Base-by-base conservation (phyloP, 768 basidiomycete species). In the Russula sp. region DNA sequence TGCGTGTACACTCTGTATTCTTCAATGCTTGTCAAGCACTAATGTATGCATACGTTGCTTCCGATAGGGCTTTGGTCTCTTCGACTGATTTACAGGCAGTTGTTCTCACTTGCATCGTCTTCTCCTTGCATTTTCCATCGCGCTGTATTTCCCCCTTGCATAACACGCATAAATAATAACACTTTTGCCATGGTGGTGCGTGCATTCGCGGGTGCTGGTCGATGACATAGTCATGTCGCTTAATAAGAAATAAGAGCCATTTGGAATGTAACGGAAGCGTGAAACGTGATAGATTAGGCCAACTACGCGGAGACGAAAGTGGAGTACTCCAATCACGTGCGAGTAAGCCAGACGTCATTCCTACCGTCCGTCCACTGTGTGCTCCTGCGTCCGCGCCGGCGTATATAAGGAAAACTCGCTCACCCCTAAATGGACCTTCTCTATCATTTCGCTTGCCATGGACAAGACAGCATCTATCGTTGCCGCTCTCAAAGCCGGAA, bases 51-150 rank as follows among this genome's bases (percentile, higher is more conserved):
- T 51, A 40, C 26, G 46, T 53, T 34, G 28, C 40, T n/a, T 55
- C 58, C 7, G 48, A 10, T 68, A 92, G 94, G 94, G 94, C 82
- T 94, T 96, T 84, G 92, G 94, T 80, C 84, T 96, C 68, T 96
- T 96, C 87, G 92, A 95, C 80, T 94, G 82, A 83, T 77, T 70
- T 56, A 34, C 36, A 0, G 36, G 36, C 36, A 13, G 16, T 42
- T 48, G 49, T 54, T 49, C 52, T 52, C 56, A 59, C 40, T 44
- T 44, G 22, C 57, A 50, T 66, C 18, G 22, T 52, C 49, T 49
- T 49, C 48, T 24, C n/a, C n/a, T n/a, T n/a, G n/a, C n/a, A n/a
- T n/a, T n/a, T n/a, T n/a, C 49, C 40, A 34, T 32, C 42, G 54
- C 55, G 57, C 16, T 64, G 63, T 59, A 64, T 64, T 26, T 50